Conservation (phyloP, 2,329 filamentous ascomycete species). For the Blastomyces gilchristii region DNA sequence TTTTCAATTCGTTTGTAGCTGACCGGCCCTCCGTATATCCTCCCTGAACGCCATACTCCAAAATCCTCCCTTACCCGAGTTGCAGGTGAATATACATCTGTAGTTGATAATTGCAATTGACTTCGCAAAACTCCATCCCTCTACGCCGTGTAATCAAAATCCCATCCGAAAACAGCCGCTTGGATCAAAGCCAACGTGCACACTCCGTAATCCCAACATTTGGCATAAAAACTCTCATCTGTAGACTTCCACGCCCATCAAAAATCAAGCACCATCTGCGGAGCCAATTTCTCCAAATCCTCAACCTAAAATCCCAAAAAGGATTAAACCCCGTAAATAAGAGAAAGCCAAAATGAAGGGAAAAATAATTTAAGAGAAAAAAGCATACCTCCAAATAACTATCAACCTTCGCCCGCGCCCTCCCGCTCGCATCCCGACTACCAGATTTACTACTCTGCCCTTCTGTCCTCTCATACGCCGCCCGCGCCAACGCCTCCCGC, state of each 20-base stretch:
- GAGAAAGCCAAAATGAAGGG: neutral
- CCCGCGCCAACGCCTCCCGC: slow-evolving; percentile 72
- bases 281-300: slow-evolving; percentile 78
- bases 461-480: slow-evolving; percentile 56
- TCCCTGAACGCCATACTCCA: neutral
- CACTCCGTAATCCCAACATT: neutral
- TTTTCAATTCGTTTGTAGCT: neutral
- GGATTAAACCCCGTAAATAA: neutral
- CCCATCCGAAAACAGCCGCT: neutral
- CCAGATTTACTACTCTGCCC: slow-evolving; percentile 24
- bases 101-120: neutral
- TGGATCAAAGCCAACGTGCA: too few species aligned
- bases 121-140: neutral
- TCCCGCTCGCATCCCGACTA: slow-evolving; percentile 22
- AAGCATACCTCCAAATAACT: slow-evolving; percentile 62
- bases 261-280: slow-evolving; percentile 77
- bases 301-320: slow-evolving; percentile 50
- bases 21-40: too few species aligned
- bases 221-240: neutral
- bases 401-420: slow-evolving; percentile 26
- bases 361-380: neutral
- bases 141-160: neutral
- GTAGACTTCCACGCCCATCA: slow-evolving; percentile 28
- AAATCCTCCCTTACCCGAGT: too few species aligned
- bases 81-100: neutral